phyloP scores from a whole-genome alignment of 345 rosid species.

The Kernera saxatilis region DNA sequence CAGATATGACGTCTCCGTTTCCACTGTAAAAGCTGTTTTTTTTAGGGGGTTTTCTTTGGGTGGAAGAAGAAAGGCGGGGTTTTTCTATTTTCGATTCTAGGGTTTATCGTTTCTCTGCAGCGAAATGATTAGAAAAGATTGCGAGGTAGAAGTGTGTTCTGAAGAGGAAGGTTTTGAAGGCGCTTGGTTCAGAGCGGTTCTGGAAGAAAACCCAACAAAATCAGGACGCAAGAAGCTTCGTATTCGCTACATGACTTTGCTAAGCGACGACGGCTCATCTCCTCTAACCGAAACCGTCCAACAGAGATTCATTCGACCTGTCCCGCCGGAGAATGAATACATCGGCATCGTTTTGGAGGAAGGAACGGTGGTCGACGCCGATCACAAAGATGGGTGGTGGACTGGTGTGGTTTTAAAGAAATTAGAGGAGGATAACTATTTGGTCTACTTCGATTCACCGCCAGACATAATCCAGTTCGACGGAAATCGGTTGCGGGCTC shows the following conservation, averaged over 20 bases:
- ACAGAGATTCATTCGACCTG: slow-evolving; percentile 36
- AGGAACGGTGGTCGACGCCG: slow-evolving; percentile 40
- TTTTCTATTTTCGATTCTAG: background rate
- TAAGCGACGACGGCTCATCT: slow-evolving; percentile 32
- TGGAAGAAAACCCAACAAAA: slow-evolving; percentile 36
- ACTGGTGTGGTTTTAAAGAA: slow-evolving; percentile 41
- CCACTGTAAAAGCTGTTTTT: background rate
- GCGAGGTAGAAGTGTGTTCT: slow-evolving; percentile 47
- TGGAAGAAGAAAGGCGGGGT: background rate
- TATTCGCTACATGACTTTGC: slow-evolving; percentile 38
- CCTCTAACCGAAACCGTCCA: slow-evolving; percentile 35
- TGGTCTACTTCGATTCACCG: slow-evolving; percentile 48
- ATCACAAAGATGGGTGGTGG: slow-evolving; percentile 47
- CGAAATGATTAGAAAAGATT: background rate
- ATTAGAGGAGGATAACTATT: slow-evolving; percentile 21
- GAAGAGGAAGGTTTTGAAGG: slow-evolving; percentile 55
- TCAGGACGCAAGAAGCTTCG: slow-evolving; percentile 27
- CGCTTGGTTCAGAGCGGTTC: slow-evolving; percentile 47
- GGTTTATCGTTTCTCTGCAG: background rate
- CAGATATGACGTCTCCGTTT: background rate
- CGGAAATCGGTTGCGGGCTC: slow-evolving; percentile 41
- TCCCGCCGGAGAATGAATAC: slow-evolving; percentile 30
- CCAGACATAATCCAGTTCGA: slow-evolving; percentile 46
- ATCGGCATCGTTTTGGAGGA: slow-evolving; percentile 24
- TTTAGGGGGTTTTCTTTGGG: background rate